phyloP scores from a whole-genome alignment of 75 land plant species.

The Adiantum capillusveneris region DNA sequence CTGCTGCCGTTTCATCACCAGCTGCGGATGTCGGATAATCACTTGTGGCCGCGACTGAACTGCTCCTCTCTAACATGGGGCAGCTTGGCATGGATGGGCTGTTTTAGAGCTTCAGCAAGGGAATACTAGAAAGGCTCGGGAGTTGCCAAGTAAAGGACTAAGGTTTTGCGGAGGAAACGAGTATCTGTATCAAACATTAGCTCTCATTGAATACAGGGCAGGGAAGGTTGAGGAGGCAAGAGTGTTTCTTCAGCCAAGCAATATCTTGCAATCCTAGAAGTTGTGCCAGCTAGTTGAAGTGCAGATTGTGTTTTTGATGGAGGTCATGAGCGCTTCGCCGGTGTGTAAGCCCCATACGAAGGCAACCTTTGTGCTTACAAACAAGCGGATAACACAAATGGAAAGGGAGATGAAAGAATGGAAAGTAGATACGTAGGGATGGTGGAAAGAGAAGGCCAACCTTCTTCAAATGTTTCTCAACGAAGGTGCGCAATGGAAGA shows the following conservation, averaged over 20 bases:
- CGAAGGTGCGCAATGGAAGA: too few species aligned
- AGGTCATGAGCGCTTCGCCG: too few species aligned
- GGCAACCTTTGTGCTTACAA: too few species aligned
- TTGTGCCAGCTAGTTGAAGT: constrained; percentile 98
- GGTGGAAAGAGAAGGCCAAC: too few species aligned
- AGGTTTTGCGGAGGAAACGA: constrained; percentile 80
- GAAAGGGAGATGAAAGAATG: too few species aligned
- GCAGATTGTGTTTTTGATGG: too few species aligned
- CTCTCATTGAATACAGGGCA: constrained; percentile 72
- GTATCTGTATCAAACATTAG: constrained; percentile 83
- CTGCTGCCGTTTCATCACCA: too few species aligned
- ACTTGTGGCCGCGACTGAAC: constrained; percentile 95
- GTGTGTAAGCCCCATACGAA: too few species aligned
- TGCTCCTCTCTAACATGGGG: constrained; percentile 79
- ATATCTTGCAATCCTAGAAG: constrained; percentile 76
- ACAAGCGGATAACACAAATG: too few species aligned
- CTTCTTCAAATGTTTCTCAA: too few species aligned
- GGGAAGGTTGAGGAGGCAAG: constrained; percentile 67
- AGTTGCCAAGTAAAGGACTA: constrained; percentile 71
- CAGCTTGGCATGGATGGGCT: constrained; percentile 99
- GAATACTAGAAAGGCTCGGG: constrained; percentile 59
- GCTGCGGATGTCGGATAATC: too few species aligned
- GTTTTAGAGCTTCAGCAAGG: constrained; percentile 77
- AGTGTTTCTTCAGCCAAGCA: constrained; percentile 64
- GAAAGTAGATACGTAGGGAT: too few species aligned